Base-by-base conservation (phyloP, 2,329 filamentous ascomycete genomes). In the Ilyonectria destructans region DNA sequence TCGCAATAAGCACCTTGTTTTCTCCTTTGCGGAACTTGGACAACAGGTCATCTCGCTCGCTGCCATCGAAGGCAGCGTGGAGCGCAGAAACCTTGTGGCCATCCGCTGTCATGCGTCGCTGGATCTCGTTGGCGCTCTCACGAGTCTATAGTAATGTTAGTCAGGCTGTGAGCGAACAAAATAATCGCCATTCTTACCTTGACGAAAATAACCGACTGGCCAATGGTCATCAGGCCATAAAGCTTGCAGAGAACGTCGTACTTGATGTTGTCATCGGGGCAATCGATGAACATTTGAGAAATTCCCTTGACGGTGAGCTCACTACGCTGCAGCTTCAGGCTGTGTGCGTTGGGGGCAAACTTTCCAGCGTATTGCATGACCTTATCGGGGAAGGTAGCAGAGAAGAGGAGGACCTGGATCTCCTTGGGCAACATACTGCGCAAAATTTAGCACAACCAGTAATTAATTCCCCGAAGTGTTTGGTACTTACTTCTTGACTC, bases 161-260 rank as follows among this genome's bases (percentile, higher is more conserved):
- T 31, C 4, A 10, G 17, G 7, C 13, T 5, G 35, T 29, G 9
- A 15, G 12, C 5, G 7, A 13, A 19, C 13, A 26, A 33, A 17
- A 52, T 37, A 43, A 2, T 8, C 33, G 55, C 10, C 26, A 3
- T 33, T 66, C 85, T 69, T 84, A 95, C 94, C 87, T 92, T 94
- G 81, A 98, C 96, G 78, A 99, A 99, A 76, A 99, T 98, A 78
- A 99, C 97, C 0, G 96, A 98, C 8, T 96, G 97, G 6, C 95
- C 95, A 76, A 98, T 95, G 17, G 95, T 98, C 89, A 99, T 96
- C 51, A 98, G 86, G 65, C 96, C 95, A 79, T 99, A 99, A 67
- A 99, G 92, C 79, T 96, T 94, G 80, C 97, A 93, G 8, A 99
- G 89, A 65, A 93, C 91, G 40, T 92, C 89, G 79, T 97, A 99